Evolutionary conservation across 1,139 yeast species (phyloP), one percentile per base, ranked within the genome.

Genomic region (Diutina pseudorugosa): DNA sequence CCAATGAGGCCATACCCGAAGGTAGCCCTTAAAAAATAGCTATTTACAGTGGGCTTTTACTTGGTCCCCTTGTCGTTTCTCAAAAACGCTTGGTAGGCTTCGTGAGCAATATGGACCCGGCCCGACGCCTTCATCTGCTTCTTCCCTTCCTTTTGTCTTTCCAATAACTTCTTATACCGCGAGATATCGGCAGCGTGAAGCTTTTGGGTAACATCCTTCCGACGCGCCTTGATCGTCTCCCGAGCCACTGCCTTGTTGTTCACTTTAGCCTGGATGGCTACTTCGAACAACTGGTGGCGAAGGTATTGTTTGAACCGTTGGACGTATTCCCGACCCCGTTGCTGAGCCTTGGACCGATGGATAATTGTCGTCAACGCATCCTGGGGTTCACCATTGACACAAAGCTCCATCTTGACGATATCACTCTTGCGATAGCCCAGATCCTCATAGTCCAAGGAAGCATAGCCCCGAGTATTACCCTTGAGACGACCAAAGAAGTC

Each of bases 161-260:
- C 89, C 54, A 93, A 72, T 59, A 93, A 76, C 68, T 93, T 93
- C 73, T 90, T 90, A 58, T 96, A 76, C 68, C 98, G 76, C 0
- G 95, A 80, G 41, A 91, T 79, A 71, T 93, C 98, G 18, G 96
- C 86, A 0, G 98, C 98, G 67, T 93, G 98, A 57, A 93, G 72
- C 61, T 80, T 85, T 52, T 94, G 95, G 53, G 94, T 74, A 19
- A 93, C 98, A 66, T 93, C 98, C 67, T 93, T 93, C 57, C 97
- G 73, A 62, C 87, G 80, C 2, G 98, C 98, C 64, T 88, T 88
- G 58, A 93, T 87, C 0, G 98, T 91, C 63, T 93, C 96, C 57
- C 98, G 73, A 0, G 98, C 97, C 12, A 93, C 76, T 25, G 89
- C 82, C 61, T 85, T 83, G 60, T 80, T 82, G 54, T 83, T 85